Evolutionary conservation across 2,329 filamentous ascomycete genomes (phyloP).

Genomic region (Stagonosporopsis tanaceti): DNA sequence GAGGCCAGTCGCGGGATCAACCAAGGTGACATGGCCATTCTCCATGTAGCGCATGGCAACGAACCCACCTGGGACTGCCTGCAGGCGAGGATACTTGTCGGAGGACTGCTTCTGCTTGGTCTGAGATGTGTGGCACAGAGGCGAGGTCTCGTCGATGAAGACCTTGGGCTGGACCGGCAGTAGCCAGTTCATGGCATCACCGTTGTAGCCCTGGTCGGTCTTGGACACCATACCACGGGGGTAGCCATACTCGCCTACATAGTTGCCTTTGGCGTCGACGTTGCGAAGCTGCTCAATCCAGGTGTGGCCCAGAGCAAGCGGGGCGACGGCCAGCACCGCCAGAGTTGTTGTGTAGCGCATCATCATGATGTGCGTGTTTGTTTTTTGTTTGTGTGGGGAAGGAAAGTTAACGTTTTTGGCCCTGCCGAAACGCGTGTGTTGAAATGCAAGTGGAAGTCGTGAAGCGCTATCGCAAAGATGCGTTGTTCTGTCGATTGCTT

Average conservation of each 20-base stretch:
- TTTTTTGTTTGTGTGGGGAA: constrained; percentile 9
- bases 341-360: constrained; percentile 22
- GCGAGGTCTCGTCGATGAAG: constrained; percentile 60
- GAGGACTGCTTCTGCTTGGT: constrained; percentile 61
- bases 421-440: constrained; percentile 17
- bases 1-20: constrained; percentile 47
- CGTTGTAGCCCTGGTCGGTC: constrained; percentile 62
- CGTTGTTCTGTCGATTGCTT: constrained; percentile 5
- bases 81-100: constrained; percentile 68
- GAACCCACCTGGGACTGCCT: constrained; percentile 58
- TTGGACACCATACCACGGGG: constrained; percentile 74
- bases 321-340: constrained; percentile 31
- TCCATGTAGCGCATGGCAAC: constrained; percentile 60
- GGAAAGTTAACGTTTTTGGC: constrained; percentile 11
- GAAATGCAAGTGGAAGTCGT: constrained; percentile 8
- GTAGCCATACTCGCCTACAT: constrained; percentile 75
- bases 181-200: constrained; percentile 62
- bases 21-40: constrained; percentile 58
- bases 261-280: constrained; percentile 76
- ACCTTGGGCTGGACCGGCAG: constrained; percentile 62
- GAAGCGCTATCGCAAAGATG: constrained; percentile 9
- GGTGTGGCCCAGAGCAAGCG: constrained; percentile 63
- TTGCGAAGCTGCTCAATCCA: constrained; percentile 82
- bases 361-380: constrained; percentile 26
- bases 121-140: constrained; percentile 72